Evolutionary conservation across 225 moss, liverwort and hornwort genomes (phyloP).

Genomic region (Sphagnum contortum): DNA sequence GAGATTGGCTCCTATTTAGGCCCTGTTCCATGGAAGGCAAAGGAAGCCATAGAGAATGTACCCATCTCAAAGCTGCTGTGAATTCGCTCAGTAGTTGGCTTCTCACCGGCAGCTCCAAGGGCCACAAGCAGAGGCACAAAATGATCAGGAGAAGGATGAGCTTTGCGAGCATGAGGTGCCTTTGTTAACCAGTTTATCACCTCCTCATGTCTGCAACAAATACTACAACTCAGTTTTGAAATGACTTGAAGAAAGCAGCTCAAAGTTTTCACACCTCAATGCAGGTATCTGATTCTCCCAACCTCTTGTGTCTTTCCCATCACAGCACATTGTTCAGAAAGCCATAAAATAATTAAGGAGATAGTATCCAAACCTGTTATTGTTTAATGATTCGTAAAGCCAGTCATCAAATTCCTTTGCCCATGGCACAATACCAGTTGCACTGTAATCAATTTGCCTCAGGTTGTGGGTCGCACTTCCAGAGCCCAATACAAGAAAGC

Average conservation of each 20-base stretch:
- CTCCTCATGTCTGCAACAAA: conserved; percentile 40
- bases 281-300: not conserved
- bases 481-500: conserved; percentile 68
- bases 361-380: conserved; percentile 32
- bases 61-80: conserved; percentile 27
- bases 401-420: conserved; percentile 58
- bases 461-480: conserved; percentile 79
- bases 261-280: not conserved
- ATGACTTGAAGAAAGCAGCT: not conserved
- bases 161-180: conserved; percentile 60
- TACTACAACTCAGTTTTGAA: too few relatives aligned
- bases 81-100: conserved; percentile 35
- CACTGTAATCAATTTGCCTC: not conserved
- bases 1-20: too few relatives aligned
- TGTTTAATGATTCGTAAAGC: conserved; percentile 46
- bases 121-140: conserved; percentile 68
- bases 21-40: conserved; percentile 21
- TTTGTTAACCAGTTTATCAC: conserved; percentile 48
- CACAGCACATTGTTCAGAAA: conserved; percentile 1
- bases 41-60: conserved; percentile 39
- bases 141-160: conserved; percentile 72
- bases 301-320: not conserved
- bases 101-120: conserved; percentile 65
- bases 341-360: not conserved
- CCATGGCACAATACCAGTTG: conserved; percentile 25